A percentile compares a stretch with the other conserved stretches of the same genome.
These are phyloP conservation scores for Escovopsis sp. DNA, from an alignment of 2,329 filamentous ascomycete genomes.

Conservation along the genomic window DNA sequence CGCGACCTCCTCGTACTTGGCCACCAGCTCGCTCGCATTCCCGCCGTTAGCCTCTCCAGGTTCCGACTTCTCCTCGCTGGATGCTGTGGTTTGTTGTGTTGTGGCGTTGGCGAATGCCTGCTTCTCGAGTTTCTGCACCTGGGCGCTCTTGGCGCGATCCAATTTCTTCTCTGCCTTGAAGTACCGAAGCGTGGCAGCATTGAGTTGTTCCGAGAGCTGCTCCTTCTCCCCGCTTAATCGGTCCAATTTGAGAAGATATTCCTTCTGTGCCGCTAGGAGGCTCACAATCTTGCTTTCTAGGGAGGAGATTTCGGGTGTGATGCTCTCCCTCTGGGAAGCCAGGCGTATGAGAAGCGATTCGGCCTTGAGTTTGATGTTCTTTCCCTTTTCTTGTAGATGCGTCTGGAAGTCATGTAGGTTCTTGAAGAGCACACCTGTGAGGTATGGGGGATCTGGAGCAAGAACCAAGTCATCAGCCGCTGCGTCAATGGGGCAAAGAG, in stretches of 20 bases:
- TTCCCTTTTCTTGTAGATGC: slow-evolving; percentile 64
- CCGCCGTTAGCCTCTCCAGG: slow-evolving; percentile 37
- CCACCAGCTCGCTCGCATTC: slow-evolving; percentile 52
- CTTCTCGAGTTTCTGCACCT: slow-evolving; percentile 83
- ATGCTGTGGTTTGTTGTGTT: slow-evolving; percentile 28
- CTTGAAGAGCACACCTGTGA: slow-evolving; percentile 46
- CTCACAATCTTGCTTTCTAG: slow-evolving; percentile 63
- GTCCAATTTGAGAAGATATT: slow-evolving; percentile 62
- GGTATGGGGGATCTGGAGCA: slow-evolving; percentile 35
- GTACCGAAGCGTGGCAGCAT: slow-evolving; percentile 78
- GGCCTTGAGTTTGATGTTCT: slow-evolving; percentile 61
- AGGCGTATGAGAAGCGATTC: slow-evolving; percentile 50
- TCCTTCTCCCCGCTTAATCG: slow-evolving; percentile 66
- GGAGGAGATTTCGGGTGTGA: slow-evolving; percentile 53
- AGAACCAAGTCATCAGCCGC: background rate
- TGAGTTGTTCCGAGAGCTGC: slow-evolving; percentile 70
- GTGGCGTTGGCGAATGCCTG: slow-evolving; percentile 60
- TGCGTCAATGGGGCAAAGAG: background rate
- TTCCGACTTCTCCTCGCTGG: slow-evolving; percentile 33
- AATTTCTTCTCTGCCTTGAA: slow-evolving; percentile 93
- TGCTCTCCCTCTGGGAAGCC: slow-evolving; percentile 33
- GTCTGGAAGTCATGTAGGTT: slow-evolving; percentile 60
- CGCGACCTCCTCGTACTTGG: slow-evolving; percentile 61
- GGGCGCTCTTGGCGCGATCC: slow-evolving; percentile 74
- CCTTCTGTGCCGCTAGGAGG: slow-evolving; percentile 70